Conservation (phyloP, 1,139 yeast species). For the Hanseniaspora sp. region DNA sequence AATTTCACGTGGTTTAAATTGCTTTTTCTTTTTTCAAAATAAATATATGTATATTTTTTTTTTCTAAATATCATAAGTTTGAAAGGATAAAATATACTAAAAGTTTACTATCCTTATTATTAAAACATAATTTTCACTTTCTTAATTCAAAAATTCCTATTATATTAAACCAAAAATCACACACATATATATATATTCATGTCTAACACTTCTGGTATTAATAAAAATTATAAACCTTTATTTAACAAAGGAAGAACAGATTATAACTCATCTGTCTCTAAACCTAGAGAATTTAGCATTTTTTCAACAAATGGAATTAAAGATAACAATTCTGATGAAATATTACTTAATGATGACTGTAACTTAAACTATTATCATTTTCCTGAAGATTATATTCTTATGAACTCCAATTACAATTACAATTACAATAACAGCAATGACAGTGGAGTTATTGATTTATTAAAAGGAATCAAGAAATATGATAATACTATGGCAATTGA, state of each 20-base stretch:
- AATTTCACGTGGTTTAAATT: no score
- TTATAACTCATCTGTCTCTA: slow-evolving; percentile 25
- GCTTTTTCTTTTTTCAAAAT: no score
- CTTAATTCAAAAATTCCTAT: no score
- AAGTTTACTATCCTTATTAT: no score
- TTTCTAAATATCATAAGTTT: no score
- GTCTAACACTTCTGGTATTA: not conserved
- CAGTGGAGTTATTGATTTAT: slow-evolving; percentile 17
- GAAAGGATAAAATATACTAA: no score
- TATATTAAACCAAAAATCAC: not conserved
- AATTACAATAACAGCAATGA: slow-evolving; percentile 40
- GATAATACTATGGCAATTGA: slow-evolving; percentile 23
- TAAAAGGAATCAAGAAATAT: slow-evolving; percentile 44
- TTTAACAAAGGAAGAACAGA: slow-evolving; percentile 24
- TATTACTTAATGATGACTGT: slow-evolving; percentile 38
- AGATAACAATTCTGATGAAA: not conserved
- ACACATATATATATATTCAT: not conserved
- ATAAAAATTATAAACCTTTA: slow-evolving; percentile 13
- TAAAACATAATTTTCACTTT: no score
- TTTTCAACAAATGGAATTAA: slow-evolving; percentile 22
- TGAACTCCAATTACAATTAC: slow-evolving; percentile 36
- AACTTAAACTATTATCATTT: slow-evolving; percentile 59
- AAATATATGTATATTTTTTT: no score
- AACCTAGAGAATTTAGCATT: slow-evolving; percentile 27
- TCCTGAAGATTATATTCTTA: slow-evolving; percentile 54